These are phyloP conservation scores for Theileria luwenshuni DNA, from an alignment of 169 alveolate species.

Conservation along the genomic window DNA sequence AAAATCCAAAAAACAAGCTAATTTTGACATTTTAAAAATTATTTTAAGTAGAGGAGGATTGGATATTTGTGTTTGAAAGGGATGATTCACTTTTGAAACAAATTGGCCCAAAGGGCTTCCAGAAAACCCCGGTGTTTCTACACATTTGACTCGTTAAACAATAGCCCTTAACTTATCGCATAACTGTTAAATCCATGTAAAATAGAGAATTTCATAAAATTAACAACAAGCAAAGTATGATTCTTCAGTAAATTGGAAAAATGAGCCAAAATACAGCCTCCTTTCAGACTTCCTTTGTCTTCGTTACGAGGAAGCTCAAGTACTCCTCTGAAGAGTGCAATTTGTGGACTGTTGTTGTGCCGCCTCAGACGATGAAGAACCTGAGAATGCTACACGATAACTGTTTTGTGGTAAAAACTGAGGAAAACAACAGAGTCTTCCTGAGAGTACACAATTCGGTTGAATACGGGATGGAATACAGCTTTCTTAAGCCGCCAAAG, in stretches of 20 bases:
- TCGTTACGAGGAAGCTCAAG: slow-evolving; percentile 32
- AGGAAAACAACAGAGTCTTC: slow-evolving; percentile 16
- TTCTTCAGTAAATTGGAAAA: not conserved
- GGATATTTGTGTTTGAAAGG: too few species aligned
- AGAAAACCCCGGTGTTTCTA: not conserved
- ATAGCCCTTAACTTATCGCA: not conserved
- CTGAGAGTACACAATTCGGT: slow-evolving; percentile 46
- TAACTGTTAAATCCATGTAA: not conserved
- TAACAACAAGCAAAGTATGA: not conserved
- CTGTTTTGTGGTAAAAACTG: slow-evolving; percentile 1
- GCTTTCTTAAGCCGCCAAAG: slow-evolving; percentile 43
- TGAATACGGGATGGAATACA: slow-evolving; percentile 47
- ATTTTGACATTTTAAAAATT: too few species aligned
- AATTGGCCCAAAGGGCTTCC: not conserved
- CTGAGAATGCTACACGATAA: slow-evolving; percentile 39
- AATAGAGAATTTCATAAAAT: too few species aligned
- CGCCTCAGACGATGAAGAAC: slow-evolving; percentile 46
- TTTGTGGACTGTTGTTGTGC: slow-evolving; percentile 22
- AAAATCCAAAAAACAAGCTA: too few species aligned
- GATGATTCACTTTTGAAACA: too few species aligned
- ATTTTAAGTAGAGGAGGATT: too few species aligned
- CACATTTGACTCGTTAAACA: not conserved
- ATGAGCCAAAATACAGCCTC: slow-evolving; percentile 12
- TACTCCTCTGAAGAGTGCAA: slow-evolving; percentile 24
- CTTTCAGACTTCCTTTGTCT: slow-evolving; percentile 12